Conservation (phyloP, 2,329 filamentous ascomycete species). For the Clarireedia paspali region DNA sequence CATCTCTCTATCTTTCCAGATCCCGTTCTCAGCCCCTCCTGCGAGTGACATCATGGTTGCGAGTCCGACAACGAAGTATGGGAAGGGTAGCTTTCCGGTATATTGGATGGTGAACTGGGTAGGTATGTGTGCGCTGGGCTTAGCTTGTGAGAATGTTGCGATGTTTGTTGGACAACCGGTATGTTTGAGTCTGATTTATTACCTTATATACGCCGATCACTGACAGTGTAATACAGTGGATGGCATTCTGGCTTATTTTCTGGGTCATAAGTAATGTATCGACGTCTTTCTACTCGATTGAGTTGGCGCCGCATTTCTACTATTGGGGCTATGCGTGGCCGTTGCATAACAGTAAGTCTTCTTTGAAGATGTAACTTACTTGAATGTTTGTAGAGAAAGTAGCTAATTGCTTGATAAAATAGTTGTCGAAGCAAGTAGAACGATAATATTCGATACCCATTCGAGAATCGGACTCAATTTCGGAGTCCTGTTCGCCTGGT, state of each 20-base stretch:
- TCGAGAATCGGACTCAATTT: constrained; percentile 53
- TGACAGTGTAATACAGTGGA: background rate
- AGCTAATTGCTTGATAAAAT: background rate
- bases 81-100: constrained; percentile 49
- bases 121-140: constrained; percentile 54
- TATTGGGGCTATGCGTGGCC: constrained; percentile 58
- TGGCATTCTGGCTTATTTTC: background rate
- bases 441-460: constrained; percentile 53
- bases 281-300: constrained; percentile 52
- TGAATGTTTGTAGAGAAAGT: no score
- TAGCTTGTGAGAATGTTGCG: constrained; percentile 57
- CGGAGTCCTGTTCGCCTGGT: constrained; percentile 52
- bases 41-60: constrained; percentile 37
- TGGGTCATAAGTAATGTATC: constrained; percentile 49
- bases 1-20: constrained; percentile 54
- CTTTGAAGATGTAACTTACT: background rate
- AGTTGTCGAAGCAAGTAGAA: constrained; percentile 50
- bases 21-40: constrained; percentile 48
- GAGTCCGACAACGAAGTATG: constrained; percentile 45
- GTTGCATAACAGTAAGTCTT: constrained; percentile 44
- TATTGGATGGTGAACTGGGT: constrained; percentile 58
- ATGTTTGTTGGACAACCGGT: constrained; percentile 52
- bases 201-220: background rate
- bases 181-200: background rate
- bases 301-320: constrained; percentile 51